Conservation (phyloP, 2,329 filamentous ascomycete genomes). For the Macrophomina tecta region DNA sequence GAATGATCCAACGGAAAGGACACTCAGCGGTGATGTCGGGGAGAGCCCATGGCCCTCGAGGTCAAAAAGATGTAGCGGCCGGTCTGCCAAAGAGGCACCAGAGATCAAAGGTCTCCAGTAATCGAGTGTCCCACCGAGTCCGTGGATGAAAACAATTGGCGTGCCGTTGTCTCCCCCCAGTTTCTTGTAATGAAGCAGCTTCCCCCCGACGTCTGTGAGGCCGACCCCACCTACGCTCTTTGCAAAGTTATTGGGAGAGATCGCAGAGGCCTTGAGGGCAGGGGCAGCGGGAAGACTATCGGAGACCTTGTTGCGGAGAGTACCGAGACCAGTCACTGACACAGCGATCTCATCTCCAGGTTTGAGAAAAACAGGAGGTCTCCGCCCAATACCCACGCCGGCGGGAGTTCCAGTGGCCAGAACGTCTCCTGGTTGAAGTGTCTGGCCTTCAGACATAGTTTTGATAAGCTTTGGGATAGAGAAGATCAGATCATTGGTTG, state of each 20-base stretch:
- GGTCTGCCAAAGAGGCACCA: background rate
- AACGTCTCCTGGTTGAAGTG: constrained; percentile 52
- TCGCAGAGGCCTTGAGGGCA: constrained; percentile 34
- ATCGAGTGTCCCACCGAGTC: constrained; percentile 56
- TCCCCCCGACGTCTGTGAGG: background rate
- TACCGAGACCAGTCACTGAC: constrained; percentile 38
- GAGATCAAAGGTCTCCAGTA: constrained; percentile 43
- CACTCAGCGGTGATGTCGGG: constrained; percentile 55
- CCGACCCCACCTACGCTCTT: background rate
- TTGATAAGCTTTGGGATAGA: constrained; percentile 54
- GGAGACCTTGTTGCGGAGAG: constrained; percentile 46
- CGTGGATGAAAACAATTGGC: constrained; percentile 61
- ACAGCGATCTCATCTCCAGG: constrained; percentile 50
- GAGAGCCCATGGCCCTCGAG: constrained; percentile 64
- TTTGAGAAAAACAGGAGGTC: constrained; percentile 41
- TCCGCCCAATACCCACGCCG: constrained; percentile 57
- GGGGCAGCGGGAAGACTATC: constrained; percentile 46
- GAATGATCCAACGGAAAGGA: constrained; percentile 52
- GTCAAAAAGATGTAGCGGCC: constrained; percentile 54
- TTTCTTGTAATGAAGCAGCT: background rate
- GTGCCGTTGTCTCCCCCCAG: background rate
- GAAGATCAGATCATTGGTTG: constrained; percentile 53
- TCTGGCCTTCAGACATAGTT: constrained; percentile 54
- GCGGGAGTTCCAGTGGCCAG: constrained; percentile 54
- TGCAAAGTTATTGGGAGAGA: background rate